phyloP scores from a whole-genome alignment of 176 grass and related monocot genomes.

The Tillandsia fasciculata region DNA sequence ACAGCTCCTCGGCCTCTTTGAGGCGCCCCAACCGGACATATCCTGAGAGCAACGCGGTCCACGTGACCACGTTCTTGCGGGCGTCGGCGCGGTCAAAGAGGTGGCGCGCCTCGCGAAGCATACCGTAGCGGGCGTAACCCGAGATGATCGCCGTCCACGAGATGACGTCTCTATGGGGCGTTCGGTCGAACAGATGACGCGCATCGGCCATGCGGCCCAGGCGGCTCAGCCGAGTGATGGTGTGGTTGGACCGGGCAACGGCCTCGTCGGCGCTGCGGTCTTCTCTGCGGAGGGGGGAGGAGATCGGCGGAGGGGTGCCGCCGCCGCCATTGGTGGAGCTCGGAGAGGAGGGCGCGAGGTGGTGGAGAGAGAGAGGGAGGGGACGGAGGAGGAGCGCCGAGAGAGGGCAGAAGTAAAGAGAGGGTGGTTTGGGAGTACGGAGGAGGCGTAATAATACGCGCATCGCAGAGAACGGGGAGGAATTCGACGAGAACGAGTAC shows the following conservation, averaged over 20 bases:
- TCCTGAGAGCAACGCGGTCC: slow-evolving; percentile 26
- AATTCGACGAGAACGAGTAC: too few species aligned
- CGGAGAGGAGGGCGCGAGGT: neutral
- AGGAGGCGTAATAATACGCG: neutral
- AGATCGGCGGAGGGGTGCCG: neutral
- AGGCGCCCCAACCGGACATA: slow-evolving; percentile 12
- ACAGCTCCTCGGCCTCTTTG: slow-evolving; percentile 21
- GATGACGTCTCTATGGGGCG: slow-evolving; percentile 20
- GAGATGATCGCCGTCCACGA: slow-evolving; percentile 22
- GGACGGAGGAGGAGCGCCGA: neutral
- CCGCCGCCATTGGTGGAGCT: neutral
- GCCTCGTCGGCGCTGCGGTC: slow-evolving; percentile 3
- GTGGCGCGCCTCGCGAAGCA: slow-evolving; percentile 13
- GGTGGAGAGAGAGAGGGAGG: neutral
- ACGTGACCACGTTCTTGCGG: slow-evolving; percentile 24
- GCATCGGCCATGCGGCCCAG: slow-evolving; percentile 13
- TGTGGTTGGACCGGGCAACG: slow-evolving; percentile 8
- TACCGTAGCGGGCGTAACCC: slow-evolving; percentile 12
- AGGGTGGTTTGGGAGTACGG: neutral
- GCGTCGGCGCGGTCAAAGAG: slow-evolving; percentile 19
- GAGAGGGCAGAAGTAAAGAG: neutral
- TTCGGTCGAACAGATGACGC: slow-evolving; percentile 14
- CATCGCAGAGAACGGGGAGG: too few species aligned
- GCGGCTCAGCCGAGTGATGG: slow-evolving; percentile 9
- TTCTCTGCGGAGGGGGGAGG: neutral